phyloP scores from a whole-genome alignment of 306 rosid species.

The Alnus glutinosa region DNA sequence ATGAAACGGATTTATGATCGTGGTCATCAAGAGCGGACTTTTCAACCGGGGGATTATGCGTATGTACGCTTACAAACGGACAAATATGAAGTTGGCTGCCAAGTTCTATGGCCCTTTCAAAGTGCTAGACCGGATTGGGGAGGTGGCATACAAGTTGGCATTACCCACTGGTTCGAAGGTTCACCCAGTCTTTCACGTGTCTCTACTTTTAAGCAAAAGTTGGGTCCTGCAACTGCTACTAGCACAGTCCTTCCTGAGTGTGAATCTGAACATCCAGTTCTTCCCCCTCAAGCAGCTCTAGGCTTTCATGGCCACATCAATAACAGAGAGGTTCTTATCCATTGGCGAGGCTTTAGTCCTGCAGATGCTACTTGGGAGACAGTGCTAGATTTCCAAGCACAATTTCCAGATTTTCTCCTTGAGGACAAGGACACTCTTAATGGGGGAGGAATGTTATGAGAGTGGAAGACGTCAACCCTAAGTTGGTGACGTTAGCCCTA shows the following conservation, averaged over 20 bases:
- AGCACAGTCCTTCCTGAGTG: too few relatives aligned
- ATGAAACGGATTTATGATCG: too few relatives aligned
- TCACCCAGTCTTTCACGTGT: neutral
- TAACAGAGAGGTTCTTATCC: neutral
- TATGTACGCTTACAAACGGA: neutral
- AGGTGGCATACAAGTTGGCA: neutral
- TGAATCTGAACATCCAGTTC: too few relatives aligned
- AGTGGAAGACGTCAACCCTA: rapidly evolving
- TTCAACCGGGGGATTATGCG: neutral
- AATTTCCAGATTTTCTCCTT: neutral
- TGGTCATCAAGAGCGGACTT: too few relatives aligned
- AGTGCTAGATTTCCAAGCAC: rapidly evolving
- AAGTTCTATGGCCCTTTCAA: neutral
- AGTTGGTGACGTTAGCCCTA: too few relatives aligned
- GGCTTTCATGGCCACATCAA: too few relatives aligned
- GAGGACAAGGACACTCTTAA: neutral
- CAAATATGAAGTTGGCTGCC: neutral
- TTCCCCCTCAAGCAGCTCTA: too few relatives aligned
- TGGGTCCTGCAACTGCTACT: too few relatives aligned
- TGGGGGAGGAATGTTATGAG: neutral
- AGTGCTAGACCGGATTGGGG: neutral
- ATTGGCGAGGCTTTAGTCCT: neutral
- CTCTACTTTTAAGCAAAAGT: neutral
- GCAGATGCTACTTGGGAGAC: neutral
- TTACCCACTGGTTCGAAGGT: rapidly evolving